phyloP scores from a whole-genome alignment of 225 moss, liverwort and hornwort genomes.

The Pseudisothecium myosuroides region DNA sequence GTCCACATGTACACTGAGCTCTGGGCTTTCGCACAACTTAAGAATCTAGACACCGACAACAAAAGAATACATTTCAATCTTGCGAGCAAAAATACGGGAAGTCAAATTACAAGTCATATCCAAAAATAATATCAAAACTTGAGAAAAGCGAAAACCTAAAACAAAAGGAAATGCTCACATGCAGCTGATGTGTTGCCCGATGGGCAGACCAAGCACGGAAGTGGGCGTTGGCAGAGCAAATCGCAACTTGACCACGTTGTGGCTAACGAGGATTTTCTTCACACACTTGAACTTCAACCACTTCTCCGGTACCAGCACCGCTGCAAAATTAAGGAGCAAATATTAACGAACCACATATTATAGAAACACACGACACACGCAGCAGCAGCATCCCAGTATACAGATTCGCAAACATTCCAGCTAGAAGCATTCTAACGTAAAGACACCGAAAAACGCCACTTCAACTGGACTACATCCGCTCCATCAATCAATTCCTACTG shows the following conservation, averaged over 20 bases:
- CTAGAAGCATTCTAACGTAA: neutral
- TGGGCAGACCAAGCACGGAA: constrained; percentile 81
- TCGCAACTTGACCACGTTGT: constrained; percentile 85
- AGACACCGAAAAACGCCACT: neutral
- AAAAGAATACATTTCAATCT: neutral
- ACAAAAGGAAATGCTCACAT: constrained; percentile 30
- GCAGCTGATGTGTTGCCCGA: constrained; percentile 95
- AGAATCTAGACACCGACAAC: neutral
- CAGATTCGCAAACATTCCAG: neutral
- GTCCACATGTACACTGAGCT: neutral
- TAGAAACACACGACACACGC: neutral
- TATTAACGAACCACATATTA: neutral
- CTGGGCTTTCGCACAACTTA: neutral
- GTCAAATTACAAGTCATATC: neutral
- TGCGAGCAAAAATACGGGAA: neutral
- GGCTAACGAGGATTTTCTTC: constrained; percentile 71
- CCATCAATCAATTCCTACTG: neutral
- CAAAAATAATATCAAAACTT: neutral
- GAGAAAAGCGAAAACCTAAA: neutral
- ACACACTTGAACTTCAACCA: constrained; percentile 66
- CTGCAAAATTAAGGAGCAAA: constrained; percentile 6
- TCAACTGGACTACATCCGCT: neutral
- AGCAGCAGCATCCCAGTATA: neutral
- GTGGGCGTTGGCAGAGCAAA: constrained; percentile 71
- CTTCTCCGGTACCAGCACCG: constrained; percentile 52